Percentiles rank a stretch among this genome's conserved stretches.
Evolutionary conservation across 306 rosid genomes (phyloP).

Genomic region (Quercus cerris): DNA sequence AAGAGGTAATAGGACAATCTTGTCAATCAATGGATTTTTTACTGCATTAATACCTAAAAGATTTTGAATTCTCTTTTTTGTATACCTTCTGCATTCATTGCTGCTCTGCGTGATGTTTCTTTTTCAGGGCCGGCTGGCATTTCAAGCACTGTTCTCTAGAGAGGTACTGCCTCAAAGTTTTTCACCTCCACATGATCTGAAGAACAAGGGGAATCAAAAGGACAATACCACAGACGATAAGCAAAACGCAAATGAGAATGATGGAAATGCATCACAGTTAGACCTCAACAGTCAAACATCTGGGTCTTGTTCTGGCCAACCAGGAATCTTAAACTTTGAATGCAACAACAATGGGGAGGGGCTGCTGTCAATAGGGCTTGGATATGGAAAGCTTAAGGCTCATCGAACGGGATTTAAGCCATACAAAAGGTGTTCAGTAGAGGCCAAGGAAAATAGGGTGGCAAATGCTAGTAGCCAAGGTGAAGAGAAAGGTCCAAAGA

Average conservation of each 20-base stretch:
- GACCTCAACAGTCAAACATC: conserved; percentile 42
- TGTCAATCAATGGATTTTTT: conserved; percentile 8
- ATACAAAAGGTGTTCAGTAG: conserved; percentile 86
- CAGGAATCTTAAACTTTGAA: conserved; percentile 24
- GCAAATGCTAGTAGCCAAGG: conserved; percentile 47
- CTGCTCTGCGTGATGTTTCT: conserved; percentile 20
- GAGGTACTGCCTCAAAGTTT: conserved; percentile 89
- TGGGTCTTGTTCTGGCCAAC: conserved; percentile 26
- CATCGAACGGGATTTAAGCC: conserved; percentile 90
- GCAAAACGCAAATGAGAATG: conserved; percentile 28
- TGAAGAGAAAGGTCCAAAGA: conserved; percentile 73
- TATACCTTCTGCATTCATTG: conserved; percentile 5
- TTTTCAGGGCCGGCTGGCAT: conserved; percentile 78
- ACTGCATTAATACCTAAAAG: background rate
- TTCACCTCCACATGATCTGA: conserved; percentile 61
- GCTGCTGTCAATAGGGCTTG: conserved; percentile 64
- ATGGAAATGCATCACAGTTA: conserved; percentile 15
- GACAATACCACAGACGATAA: conserved; percentile 25
- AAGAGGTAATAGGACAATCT: conserved; percentile 56
- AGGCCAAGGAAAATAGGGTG: conserved; percentile 59
- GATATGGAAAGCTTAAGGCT: conserved; percentile 60
- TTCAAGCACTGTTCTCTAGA: conserved; percentile 82
- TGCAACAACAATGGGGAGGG: conserved; percentile 44
- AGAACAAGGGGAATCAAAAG: conserved; percentile 33
- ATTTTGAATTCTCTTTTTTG: background rate